These are phyloP conservation scores for Globisporangium camurandrum DNA, from an alignment of 352 stramenopile genomes.

Conservation along the genomic window DNA sequence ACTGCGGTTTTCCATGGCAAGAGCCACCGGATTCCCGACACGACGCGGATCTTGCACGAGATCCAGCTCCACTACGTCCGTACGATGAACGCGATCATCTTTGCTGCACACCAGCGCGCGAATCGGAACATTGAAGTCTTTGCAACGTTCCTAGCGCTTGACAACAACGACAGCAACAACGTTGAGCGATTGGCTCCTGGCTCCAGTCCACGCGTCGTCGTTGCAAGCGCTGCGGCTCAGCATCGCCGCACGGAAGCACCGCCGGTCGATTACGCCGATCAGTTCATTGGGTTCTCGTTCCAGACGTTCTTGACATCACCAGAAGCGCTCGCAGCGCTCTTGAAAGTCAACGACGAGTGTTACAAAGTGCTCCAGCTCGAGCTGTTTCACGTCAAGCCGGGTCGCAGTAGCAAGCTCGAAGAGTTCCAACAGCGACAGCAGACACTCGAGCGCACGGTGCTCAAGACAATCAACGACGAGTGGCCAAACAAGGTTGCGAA, in stretches of 20 bases:
- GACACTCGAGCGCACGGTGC: slow-evolving; percentile 49
- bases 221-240: slow-evolving; percentile 13
- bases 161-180: too few relatives aligned
- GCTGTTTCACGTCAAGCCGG: slow-evolving; percentile 67
- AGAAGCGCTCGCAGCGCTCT: slow-evolving; percentile 58
- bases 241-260: slow-evolving; percentile 29
- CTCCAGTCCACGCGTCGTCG: slow-evolving; percentile 32
- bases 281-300: slow-evolving; percentile 85
- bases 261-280: slow-evolving; percentile 77
- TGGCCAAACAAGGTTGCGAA: slow-evolving; percentile 65
- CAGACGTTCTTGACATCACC: slow-evolving; percentile 79
- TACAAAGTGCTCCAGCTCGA: slow-evolving; percentile 74
- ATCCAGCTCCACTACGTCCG: slow-evolving; percentile 89
- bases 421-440: slow-evolving; percentile 83
- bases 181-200: slow-evolving; percentile 21
- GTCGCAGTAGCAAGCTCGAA: slow-evolving; percentile 74
- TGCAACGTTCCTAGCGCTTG: slow-evolving; percentile 29
- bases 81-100: slow-evolving; percentile 89
- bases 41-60: slow-evolving; percentile 74
- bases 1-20: slow-evolving; percentile 65
- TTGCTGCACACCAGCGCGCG: slow-evolving; percentile 65
- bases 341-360: slow-evolving; percentile 85
- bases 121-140: slow-evolving; percentile 58
- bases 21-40: slow-evolving; percentile 58
- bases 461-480: slow-evolving; percentile 80